Conservation (phyloP, 306 rosid genomes). For the Elaeagnus macrophylla region DNA sequence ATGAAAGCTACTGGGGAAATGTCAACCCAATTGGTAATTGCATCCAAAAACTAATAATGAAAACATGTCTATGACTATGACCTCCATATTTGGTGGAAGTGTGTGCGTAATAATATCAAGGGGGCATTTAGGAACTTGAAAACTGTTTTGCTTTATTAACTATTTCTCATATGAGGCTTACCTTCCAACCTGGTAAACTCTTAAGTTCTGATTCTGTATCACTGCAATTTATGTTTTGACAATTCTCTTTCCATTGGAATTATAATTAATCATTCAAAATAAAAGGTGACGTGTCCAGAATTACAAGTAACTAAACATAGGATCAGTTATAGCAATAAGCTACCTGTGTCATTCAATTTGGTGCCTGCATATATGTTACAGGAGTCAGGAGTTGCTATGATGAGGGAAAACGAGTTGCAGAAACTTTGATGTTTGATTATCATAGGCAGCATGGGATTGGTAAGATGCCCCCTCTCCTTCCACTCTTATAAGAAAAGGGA, state of each 20-base stretch:
- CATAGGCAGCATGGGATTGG: conserved; percentile 98
- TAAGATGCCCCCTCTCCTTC: conserved; percentile 12
- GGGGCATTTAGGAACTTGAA: too few relatives aligned
- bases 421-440: conserved; percentile 95
- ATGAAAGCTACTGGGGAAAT: conserved; percentile 95
- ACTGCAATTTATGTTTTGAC: too few relatives aligned
- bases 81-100: too few relatives aligned
- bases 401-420: conserved; percentile 97
- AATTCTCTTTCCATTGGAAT: too few relatives aligned
- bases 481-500: too few relatives aligned
- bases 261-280: not conserved
- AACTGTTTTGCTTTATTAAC: too few relatives aligned
- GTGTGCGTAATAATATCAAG: too few relatives aligned
- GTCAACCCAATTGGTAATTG: conserved; percentile 87
- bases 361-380: conserved; percentile 15
- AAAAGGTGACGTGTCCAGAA: not conserved
- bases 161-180: too few relatives aligned
- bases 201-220: too few relatives aligned
- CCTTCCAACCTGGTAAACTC: too few relatives aligned
- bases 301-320: not conserved
- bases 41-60: conserved; percentile 1
- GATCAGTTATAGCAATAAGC: not conserved
- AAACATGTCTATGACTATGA: too few relatives aligned
- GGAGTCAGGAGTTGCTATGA: conserved; percentile 99
- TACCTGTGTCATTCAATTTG: too few relatives aligned